Percentiles rank a stretch among this genome's conserved stretches.
Conservation (phyloP, 1,284 basidiomycete genomes). For the Singerocomus inundabilis region DNA sequence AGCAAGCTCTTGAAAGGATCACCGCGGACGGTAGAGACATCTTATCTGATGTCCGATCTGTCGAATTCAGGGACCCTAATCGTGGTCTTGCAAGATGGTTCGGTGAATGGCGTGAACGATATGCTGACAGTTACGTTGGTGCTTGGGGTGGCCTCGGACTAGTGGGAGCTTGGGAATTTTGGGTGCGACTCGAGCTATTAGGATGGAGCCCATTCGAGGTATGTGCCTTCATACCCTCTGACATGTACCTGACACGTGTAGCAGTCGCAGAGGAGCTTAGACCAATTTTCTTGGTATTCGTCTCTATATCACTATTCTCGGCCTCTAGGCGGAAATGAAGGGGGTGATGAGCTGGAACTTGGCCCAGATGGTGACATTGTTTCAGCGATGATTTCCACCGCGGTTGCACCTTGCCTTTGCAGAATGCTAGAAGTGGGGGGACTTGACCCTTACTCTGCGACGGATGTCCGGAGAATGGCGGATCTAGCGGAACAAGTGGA, state of each 20-base stretch:
- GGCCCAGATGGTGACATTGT: conserved; percentile 87
- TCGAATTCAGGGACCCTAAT: conserved; percentile 83
- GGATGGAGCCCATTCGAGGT: conserved; percentile 89
- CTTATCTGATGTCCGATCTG: conserved; percentile 82
- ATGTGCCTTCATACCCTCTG: conserved; percentile 25
- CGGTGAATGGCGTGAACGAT: conserved; percentile 74
- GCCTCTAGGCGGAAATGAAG: conserved; percentile 46
- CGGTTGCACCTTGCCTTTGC: conserved; percentile 74
- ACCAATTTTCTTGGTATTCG: conserved; percentile 83
- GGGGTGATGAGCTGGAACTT: conserved; percentile 53
- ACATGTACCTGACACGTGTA: conserved; percentile 8
- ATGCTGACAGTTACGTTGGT: conserved; percentile 79
- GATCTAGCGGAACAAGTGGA: conserved; percentile 83
- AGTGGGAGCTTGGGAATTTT: conserved; percentile 95
- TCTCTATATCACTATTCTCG: conserved; percentile 78
- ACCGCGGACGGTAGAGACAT: conserved; percentile 51
- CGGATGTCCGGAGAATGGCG: conserved; percentile 60
- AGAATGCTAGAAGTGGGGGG: conserved; percentile 71
- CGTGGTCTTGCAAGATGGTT: conserved; percentile 73
- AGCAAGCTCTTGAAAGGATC: conserved; percentile 60
- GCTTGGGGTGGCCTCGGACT: conserved; percentile 91
- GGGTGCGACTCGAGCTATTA: conserved; percentile 82
- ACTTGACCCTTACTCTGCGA: conserved; percentile 80
- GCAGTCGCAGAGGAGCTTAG: conserved; percentile 58
- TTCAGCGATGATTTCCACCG: conserved; percentile 82